Conservation (phyloP, 768 basidiomycete genomes). For the Calvatia gigantea region DNA sequence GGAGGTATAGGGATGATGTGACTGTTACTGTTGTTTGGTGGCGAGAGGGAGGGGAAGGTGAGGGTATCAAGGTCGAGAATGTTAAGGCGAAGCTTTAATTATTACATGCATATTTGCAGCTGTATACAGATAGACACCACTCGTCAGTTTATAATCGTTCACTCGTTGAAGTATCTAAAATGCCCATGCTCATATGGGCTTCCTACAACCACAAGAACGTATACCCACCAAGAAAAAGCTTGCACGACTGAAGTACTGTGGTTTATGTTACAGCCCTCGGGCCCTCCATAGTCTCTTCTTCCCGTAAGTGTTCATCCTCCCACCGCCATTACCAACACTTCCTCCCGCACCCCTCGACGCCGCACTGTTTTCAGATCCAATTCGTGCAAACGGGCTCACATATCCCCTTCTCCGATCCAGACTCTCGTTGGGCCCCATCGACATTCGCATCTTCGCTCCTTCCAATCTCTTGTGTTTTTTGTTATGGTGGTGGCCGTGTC, state of each 20-base stretch:
- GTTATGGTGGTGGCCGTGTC: background rate
- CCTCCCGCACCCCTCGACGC: background rate
- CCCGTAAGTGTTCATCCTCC: slow-evolving; percentile 13
- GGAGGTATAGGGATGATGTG: slow-evolving; percentile 79
- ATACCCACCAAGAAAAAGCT: background rate
- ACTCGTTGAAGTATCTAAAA: no score
- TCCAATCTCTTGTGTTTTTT: background rate
- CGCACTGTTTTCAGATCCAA: slow-evolving; percentile 7
- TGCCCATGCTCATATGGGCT: background rate
- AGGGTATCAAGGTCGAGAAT: slow-evolving; percentile 34
- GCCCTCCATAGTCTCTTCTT: slow-evolving; percentile 8
- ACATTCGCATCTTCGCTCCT: background rate
- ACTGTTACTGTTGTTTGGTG: slow-evolving; percentile 86
- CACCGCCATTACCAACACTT: background rate
- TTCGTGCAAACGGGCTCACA: slow-evolving; percentile 1
- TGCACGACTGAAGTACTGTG: background rate
- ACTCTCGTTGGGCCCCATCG: background rate
- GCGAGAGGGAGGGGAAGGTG: slow-evolving; percentile 60
- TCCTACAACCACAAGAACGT: background rate
- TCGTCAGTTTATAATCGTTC: background rate
- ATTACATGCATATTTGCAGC: background rate
- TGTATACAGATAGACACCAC: background rate
- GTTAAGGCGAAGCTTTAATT: slow-evolving; percentile 51
- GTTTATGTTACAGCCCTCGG: slow-evolving; percentile 6
- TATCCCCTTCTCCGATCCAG: background rate